Evolutionary conservation across 1,139 yeast species (phyloP).

Genomic region (Saccharomyces hybrid): DNA sequence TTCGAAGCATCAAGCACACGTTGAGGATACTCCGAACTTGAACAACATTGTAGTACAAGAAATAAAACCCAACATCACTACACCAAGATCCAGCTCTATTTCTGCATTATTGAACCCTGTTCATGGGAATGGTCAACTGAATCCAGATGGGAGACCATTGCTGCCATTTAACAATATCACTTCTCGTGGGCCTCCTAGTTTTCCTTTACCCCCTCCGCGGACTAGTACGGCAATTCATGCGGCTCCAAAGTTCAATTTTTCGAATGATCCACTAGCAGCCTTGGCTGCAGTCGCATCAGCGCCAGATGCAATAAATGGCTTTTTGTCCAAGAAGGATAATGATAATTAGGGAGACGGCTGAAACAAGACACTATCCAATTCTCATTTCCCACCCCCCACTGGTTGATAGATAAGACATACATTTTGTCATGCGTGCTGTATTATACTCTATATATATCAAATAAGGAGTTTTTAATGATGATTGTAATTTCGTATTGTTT

Average conservation of each 20-base stretch:
- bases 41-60: conserved; percentile 2
- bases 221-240: conserved; percentile 2
- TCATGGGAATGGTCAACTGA: conserved; percentile 1
- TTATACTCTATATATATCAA: not conserved
- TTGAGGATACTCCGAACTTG: not conserved
- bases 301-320: conserved; percentile 21
- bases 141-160: conserved; percentile 1
- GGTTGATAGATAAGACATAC: not conserved
- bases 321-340: conserved; percentile 4
- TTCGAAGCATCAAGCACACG: not conserved
- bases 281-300: conserved; percentile 34
- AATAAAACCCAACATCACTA: not conserved
- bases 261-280: conserved; percentile 33
- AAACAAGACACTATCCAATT: not conserved
- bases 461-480: not conserved
- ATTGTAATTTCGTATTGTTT: not conserved
- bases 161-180: not conserved
- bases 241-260: conserved; percentile 21
- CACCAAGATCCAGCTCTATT: conserved; percentile 16
- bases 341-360: not conserved
- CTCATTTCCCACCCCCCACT: not conserved
- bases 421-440: not conserved
- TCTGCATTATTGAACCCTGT: conserved; percentile 22
- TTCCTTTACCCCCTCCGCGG: conserved; percentile 1
- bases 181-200: not conserved